A percentile compares a stretch with the other conserved stretches of the same genome.
Evolutionary conservation across 192 early-diverging fungal genomes (phyloP).

Genomic region (Coemansia sp.): DNA sequence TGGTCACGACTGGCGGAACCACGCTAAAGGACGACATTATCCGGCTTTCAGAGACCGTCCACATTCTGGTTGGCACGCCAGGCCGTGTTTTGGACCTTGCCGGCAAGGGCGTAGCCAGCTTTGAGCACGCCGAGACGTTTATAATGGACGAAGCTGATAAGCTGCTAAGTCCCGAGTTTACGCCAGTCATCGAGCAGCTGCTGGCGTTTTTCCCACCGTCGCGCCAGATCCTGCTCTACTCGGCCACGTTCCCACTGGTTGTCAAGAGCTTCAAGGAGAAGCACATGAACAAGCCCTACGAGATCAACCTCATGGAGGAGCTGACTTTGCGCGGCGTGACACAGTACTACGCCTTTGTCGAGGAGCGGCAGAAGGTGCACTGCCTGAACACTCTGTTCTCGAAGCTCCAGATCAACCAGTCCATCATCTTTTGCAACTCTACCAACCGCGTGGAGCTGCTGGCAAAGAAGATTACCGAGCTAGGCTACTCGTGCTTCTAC

Average conservation of each 20-base stretch:
- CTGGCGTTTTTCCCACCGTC: constrained; percentile 83
- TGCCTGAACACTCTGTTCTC: constrained; percentile 89
- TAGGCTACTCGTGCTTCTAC: constrained; percentile 99
- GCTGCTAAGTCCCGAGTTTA: constrained; percentile 96
- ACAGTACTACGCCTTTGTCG: constrained; percentile 99
- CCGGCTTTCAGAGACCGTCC: constrained; percentile 88
- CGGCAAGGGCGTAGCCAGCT: constrained; percentile 89
- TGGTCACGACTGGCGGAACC: constrained; percentile 99
- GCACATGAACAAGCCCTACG: constrained; percentile 92
- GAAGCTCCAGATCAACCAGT: constrained; percentile 99
- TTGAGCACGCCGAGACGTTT: constrained; percentile 84
- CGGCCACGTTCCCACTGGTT: constrained; percentile 96
- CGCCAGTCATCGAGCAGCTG: constrained; percentile 96
- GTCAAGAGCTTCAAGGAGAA: constrained; percentile 99
- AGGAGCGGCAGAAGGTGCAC: constrained; percentile 98
- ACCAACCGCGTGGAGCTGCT: constrained; percentile 97
- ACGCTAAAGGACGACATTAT: constrained; percentile 98
- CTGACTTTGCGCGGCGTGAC: constrained; percentile 96
- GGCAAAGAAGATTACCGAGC: constrained; percentile 99
- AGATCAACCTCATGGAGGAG: constrained; percentile 99
- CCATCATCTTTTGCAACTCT: constrained; percentile 99
- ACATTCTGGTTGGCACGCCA: constrained; percentile 96
- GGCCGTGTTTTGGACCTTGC: constrained; percentile 97
- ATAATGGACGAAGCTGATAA: constrained; percentile 99
- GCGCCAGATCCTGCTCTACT: constrained; percentile 95